Base-by-base conservation (phyloP, 257 asterid species). In the Solanum pimpinellifolium region DNA sequence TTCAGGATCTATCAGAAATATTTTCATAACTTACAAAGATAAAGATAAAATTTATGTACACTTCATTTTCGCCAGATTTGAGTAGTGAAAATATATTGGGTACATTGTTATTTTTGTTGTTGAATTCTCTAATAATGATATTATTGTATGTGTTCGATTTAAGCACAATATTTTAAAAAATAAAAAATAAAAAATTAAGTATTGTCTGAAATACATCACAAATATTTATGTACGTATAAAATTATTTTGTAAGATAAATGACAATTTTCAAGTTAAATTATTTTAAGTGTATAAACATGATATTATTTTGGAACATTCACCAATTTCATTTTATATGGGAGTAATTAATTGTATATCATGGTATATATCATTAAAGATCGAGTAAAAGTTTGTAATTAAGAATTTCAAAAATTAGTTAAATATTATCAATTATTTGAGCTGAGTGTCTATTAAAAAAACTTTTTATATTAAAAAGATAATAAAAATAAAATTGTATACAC, bases 1-100 rank as follows among this genome's bases (percentile, higher is more conserved):
- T 4, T 4, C 14, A 23, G 14, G 13, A 0, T 60, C 2, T 60
- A 60, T 23, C 1, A 4, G 13, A 9, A 21, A 23, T 9, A 60
- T 60, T 9, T 21, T 11, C 29, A 23, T 11, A 23, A 56, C 0
- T 21, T 6, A 60, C 0, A 60, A 60, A 60, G 5, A 11, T n/a
- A 9, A 60, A 9, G 27, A 21, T 3, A 60, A 60, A 21, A 0
- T 60, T 9, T 21, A 2, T 3, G 0, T 60, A 0, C 27, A 60
- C 0, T 0, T 52, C 9, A 16, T 1, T 0, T 14, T 52, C 0
- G 0, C 1, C 7, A 52, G 0, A 6, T 52, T 3, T 52, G 3
- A 52, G 3, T 59, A 21, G 23, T 10, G 13, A 20, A 21, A 60
- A 9, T 21, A 60, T 60, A 10, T 23, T 60, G 6, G 6, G 3